Evolutionary conservation across 2,329 filamentous ascomycete genomes (phyloP).

Genomic region (Fusarium odoratissimum): DNA sequence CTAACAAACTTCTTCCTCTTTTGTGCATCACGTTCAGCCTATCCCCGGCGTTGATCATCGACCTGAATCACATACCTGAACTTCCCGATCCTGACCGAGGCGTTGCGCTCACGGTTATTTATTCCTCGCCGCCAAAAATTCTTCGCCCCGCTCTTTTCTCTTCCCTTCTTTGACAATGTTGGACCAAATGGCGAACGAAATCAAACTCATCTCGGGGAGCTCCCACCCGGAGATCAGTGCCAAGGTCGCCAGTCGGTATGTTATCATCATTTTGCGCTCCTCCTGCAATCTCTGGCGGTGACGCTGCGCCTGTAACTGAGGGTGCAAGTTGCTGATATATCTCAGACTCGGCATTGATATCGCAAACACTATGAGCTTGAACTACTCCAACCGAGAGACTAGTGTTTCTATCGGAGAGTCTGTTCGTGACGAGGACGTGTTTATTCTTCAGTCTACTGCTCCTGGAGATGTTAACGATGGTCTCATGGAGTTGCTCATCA

Average conservation of each 20-base stretch:
- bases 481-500: conserved; percentile 97
- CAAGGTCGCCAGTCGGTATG: conserved; percentile 59
- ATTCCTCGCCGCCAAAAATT: conserved; percentile 44
- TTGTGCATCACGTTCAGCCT: conserved; percentile 2
- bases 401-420: conserved; percentile 96
- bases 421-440: conserved; percentile 97
- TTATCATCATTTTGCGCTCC: conserved; percentile 19
- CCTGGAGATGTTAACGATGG: conserved; percentile 98
- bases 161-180: conserved; percentile 49
- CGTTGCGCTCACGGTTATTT: conserved; percentile 36
- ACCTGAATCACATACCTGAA: conserved; percentile 38
- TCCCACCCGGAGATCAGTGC: conserved; percentile 61
- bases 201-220: conserved; percentile 63
- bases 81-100: conserved; percentile 20
- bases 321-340: conserved; percentile 41
- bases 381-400: conserved; percentile 89
- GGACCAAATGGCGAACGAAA: conserved; percentile 64
- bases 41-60: conserved; percentile 25
- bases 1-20: background rate
- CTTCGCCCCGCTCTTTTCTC: conserved; percentile 43
- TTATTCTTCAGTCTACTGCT: conserved; percentile 94
- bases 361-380: conserved; percentile 82
- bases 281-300: background rate
- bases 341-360: conserved; percentile 79
- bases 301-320: background rate